Base-by-base conservation (phyloP, 345 rosid species). In the Luvunga scandens region DNA sequence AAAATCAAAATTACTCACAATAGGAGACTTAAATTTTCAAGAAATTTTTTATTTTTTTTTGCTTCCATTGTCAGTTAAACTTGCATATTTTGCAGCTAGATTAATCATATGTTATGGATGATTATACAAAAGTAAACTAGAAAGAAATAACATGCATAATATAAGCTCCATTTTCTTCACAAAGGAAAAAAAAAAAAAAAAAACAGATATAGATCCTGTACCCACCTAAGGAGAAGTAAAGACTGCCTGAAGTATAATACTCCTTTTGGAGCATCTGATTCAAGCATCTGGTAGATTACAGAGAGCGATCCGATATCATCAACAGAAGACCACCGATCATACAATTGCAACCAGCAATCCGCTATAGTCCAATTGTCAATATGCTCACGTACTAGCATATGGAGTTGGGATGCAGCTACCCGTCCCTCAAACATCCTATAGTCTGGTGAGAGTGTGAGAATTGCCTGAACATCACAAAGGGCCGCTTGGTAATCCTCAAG, bases 291-390 rank as follows among this genome's bases (percentile, higher is more conserved):
- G 82, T 94, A 96, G 75, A 96, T 96, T 34, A 96, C 99, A 13
- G 99, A 96, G 79, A 96, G 97, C 56, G 99, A 95, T 45, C 99
- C 99, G 55, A 94, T 90, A 79, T 95, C 99, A 79, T 95, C 99
- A 78, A 96, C 99, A 33, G 92, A 88, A 33, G 99, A 96, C 98
- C 99, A 96, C 78, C 93, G 87, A 73, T 92, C 97, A 80, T 94
- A 96, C 82, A 96, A 81, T 75, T 96, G 99, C 90, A 94, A 83
- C 99, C 99, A 96, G 85, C 98, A 96, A 87, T 96, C 99, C 1
- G 99, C 99, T 1, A 97, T 87, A 56, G 98, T 94, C 98, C 97
- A 96, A 75, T 76, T 89, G 56, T 88, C 99, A 27, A 92, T 88
- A 81, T 96, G 98, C 88, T 91, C 99, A 69, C 89, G 90, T 68